These are phyloP conservation scores for Mycosphaerella sp. DNA, from an alignment of 2,329 filamentous ascomycete species.

Conservation along the genomic window DNA sequence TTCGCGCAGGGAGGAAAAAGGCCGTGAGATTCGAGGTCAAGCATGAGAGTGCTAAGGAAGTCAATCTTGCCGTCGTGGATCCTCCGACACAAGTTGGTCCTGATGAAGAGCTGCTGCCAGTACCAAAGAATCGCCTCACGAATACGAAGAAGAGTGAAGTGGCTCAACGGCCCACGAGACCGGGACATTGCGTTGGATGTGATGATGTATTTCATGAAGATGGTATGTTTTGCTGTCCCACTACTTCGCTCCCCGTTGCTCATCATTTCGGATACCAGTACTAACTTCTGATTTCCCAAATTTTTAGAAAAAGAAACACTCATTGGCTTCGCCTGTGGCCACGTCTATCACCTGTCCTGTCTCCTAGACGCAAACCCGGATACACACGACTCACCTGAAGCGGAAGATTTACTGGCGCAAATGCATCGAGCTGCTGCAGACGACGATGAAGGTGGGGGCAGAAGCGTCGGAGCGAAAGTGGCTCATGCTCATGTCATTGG, in stretches of 20 bases:
- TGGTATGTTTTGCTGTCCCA: conserved; percentile 25
- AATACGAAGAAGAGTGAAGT: conserved; percentile 17
- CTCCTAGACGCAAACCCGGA: conserved; percentile 45
- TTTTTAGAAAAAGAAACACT: conserved; percentile 59
- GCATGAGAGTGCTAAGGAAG: conserved; percentile 25
- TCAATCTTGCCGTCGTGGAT: conserved; percentile 32
- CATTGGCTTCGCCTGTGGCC: conserved; percentile 73
- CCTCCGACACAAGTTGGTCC: conserved; percentile 24
- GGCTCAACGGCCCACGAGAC: conserved; percentile 20
- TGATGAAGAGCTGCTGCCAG: conserved; percentile 21
- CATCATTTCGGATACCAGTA: background rate
- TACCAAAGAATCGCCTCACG: conserved; percentile 20
- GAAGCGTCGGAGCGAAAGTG: conserved; percentile 78
- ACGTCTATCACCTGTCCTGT: conserved; percentile 72
- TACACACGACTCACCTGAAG: conserved; percentile 33
- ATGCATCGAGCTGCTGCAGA: conserved; percentile 43
- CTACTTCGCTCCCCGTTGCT: background rate
- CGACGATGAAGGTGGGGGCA: conserved; percentile 40
- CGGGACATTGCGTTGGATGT: conserved; percentile 38
- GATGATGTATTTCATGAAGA: conserved; percentile 35
- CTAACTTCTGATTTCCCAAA: background rate
- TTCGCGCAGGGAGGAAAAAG: conserved; percentile 71
- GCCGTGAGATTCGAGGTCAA: conserved; percentile 84
- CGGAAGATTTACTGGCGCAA: conserved; percentile 31
- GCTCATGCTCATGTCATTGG: conserved; percentile 73